Evolutionary conservation across 805 yeast genomes (phyloP), one percentile per base, ranked within the genome.

Genomic region (Hemisphaericaspora nanyangensis): DNA sequence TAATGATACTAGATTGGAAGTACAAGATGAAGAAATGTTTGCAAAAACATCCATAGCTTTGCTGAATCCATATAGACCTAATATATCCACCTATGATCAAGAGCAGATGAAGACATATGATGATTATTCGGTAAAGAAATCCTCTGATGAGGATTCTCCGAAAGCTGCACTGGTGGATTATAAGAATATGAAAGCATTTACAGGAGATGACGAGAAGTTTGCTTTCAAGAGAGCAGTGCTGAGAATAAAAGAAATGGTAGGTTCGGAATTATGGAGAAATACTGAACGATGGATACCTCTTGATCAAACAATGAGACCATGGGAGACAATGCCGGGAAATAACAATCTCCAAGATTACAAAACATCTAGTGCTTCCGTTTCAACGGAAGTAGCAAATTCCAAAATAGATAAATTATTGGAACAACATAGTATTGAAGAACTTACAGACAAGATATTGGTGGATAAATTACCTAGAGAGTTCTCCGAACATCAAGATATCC

Each of bases 201-300:
- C 88, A 0, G 90, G 90, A 17, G 87, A 83, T 49, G 90, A 82
- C 57, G 90, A 83, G 52, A 72, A 72, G 60, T 82, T 82, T 59
- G 88, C 90, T 3, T 82, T 74, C 50, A 78, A 77, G 45, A 61
- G 90, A 47, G 89, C 90, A 0, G 80, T 82, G 1, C 77, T 82
- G 49, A 61, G 90, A 46, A 68, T 83, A 27, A 67, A 68, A 37
- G 83, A 78, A 47, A 78, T 78, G 82, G 71, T 76, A 3, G 68
- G 72, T 1, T 72, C 79, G 0, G 62, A 58, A 26, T 38, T 53
- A 22, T 82, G 86, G 83, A 69, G 83, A 45, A 37, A 31, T 11
- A 38, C 48, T 4, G 60, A 58, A 15, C 56, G 68, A 40, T 82
- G 87, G 88, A 60, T 68, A 2, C 86, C 85, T 6, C 55, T 76